These are phyloP conservation scores for Alternaria atra DNA, from an alignment of 2,329 filamentous ascomycete genomes.

Conservation along the genomic window DNA sequence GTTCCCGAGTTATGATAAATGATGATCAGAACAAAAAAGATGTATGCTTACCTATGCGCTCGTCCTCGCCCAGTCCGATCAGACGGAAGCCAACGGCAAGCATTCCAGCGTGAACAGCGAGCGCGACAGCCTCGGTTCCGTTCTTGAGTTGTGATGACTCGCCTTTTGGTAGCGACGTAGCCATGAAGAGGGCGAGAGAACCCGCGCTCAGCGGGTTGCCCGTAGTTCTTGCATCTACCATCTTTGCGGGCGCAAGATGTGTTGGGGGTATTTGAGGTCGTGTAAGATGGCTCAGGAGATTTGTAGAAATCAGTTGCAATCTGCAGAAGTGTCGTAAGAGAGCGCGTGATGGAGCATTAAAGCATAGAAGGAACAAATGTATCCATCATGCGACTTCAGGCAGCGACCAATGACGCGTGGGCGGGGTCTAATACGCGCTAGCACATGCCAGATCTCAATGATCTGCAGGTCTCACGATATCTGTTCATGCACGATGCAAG, in stretches of 20 bases:
- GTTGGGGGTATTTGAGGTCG: not conserved
- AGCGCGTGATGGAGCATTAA: not conserved
- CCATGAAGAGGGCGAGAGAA: conserved; percentile 56
- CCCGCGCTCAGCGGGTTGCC: conserved; percentile 56
- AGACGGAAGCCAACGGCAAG: conserved; percentile 80
- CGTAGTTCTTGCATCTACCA: conserved; percentile 41
- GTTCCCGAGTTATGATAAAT: conserved; percentile 33
- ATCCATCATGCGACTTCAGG: conserved; percentile 6
- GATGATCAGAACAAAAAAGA: not conserved
- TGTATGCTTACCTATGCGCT: conserved; percentile 68
- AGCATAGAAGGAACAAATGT: not conserved
- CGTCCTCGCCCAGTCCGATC: conserved; percentile 83
- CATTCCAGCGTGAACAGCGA: conserved; percentile 87
- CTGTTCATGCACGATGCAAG: conserved; percentile 13
- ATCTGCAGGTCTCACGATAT: conserved; percentile 22
- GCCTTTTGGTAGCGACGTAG: conserved; percentile 53
- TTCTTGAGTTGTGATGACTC: conserved; percentile 64
- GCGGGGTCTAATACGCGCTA: conserved; percentile 37
- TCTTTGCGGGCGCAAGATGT: conserved; percentile 9
- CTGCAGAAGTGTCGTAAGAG: not conserved
- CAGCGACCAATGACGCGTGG: conserved; percentile 20
- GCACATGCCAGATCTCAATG: conserved; percentile 12
- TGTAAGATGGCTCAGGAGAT: not conserved
- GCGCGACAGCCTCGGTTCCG: conserved; percentile 81
- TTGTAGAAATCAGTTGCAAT: not conserved